Evolutionary conservation across 768 basidiomycete species (phyloP).

Genomic region (Xerocomus brunneocitrinus): DNA sequence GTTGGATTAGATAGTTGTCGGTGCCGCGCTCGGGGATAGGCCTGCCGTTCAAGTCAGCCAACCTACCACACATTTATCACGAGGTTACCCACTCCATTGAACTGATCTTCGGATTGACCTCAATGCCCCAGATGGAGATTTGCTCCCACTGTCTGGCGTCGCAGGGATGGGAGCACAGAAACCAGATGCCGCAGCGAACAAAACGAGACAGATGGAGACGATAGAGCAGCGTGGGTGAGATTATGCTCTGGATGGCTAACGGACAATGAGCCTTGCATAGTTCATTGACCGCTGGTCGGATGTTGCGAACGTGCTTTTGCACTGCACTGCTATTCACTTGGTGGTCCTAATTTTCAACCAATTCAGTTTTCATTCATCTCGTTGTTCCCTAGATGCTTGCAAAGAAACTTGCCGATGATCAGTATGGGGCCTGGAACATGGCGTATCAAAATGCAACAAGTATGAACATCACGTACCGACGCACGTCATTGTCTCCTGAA

Average conservation of each 20-base stretch:
- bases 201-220: not conserved
- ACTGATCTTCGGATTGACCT: conserved; percentile 12
- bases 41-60: conserved; percentile 4
- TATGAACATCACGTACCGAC: not conserved
- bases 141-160: not conserved
- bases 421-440: not conserved
- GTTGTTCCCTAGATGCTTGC: not conserved
- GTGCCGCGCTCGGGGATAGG: not conserved
- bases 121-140: conserved; percentile 8
- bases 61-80: not conserved
- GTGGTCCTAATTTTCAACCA: not conserved
- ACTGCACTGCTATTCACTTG: conserved; percentile 8
- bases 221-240: conserved; percentile 13
- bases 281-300: not conserved
- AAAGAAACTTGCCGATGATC: not conserved
- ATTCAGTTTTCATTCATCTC: not conserved
- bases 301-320: not conserved
- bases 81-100: conserved; percentile 5
- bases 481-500: not conserved
- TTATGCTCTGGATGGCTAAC: not conserved
- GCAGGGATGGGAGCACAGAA: not conserved
- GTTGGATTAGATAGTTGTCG: not conserved
- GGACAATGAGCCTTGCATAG: not conserved
- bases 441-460: not conserved
- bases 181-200: not conserved